phyloP scores from a whole-genome alignment of 2,329 filamentous ascomycete species.

The Bipolaris bicolor region DNA sequence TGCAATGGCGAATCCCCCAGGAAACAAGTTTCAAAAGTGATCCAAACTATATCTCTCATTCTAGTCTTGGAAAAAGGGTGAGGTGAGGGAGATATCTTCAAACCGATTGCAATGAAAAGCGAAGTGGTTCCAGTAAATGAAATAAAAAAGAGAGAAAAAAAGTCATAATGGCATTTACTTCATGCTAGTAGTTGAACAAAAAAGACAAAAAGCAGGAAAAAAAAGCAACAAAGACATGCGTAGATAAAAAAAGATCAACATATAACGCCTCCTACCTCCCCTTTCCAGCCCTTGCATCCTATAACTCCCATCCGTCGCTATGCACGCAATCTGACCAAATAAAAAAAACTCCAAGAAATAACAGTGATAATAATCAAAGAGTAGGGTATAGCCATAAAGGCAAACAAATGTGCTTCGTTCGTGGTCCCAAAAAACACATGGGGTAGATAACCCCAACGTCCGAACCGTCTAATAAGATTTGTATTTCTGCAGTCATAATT shows the following conservation, averaged over 20 bases:
- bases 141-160: not conserved
- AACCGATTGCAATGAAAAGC: not conserved
- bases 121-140: not conserved
- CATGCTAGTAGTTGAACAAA: not conserved
- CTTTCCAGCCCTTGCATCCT: not conserved
- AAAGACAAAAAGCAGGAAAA: not conserved
- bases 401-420: not conserved
- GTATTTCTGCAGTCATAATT: constrained; percentile 11
- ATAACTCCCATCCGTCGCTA: constrained; percentile 16
- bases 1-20: too few relatives aligned
- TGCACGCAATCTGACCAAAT: constrained; percentile 4
- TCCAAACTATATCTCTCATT: too few relatives aligned
- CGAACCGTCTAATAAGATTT: constrained; percentile 14
- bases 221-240: not conserved
- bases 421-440: not conserved
- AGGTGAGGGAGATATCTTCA: not conserved
- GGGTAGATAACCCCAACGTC: too few relatives aligned
- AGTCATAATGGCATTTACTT: too few relatives aligned
- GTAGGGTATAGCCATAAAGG: not conserved
- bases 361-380: not conserved
- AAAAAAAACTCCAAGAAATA: not conserved
- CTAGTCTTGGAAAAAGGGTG: not conserved
- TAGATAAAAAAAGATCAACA: not conserved
- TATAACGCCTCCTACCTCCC: not conserved
- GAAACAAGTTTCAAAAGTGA: too few relatives aligned